These are phyloP conservation scores for Solanum hybrid DNA, from an alignment of 305 asterid species.

Conservation along the genomic window DNA sequence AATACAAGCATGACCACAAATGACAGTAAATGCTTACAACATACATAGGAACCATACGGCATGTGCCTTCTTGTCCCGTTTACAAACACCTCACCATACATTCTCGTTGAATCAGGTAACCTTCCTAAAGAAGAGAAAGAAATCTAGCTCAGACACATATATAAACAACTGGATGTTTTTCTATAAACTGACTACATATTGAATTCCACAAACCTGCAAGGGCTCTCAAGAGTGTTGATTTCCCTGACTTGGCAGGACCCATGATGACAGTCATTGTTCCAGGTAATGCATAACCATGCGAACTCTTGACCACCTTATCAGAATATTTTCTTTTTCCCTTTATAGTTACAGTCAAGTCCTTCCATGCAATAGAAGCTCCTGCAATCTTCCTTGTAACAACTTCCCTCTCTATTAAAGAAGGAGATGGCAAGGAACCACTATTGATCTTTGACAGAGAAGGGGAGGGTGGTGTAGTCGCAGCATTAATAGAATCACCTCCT, in stretches of 20 bases:
- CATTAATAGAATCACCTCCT: constrained; percentile 72
- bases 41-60: constrained; percentile 87
- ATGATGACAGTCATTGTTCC: constrained; percentile 97
- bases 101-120: constrained; percentile 68
- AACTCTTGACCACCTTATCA: constrained; percentile 83
- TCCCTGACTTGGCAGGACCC: constrained; percentile 99
- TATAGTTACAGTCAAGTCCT: constrained; percentile 85
- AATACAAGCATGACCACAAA: background rate
- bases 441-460: constrained; percentile 89
- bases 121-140: constrained; percentile 49
- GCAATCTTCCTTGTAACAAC: constrained; percentile 53
- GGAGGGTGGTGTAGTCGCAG: constrained; percentile 69
- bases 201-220: constrained; percentile 60
- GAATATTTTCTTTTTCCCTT: constrained; percentile 91
- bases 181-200: background rate
- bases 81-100: constrained; percentile 80
- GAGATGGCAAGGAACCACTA: constrained; percentile 69
- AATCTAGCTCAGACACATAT: background rate
- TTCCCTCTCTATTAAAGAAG: constrained; percentile 66
- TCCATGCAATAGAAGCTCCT: constrained; percentile 93
- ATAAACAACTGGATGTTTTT: background rate
- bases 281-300: constrained; percentile 86
- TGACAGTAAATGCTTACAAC: constrained; percentile 16
- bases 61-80: constrained; percentile 64
- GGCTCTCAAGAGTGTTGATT: constrained; percentile 91